Conservation (phyloP, 73 alveolate species). For the Halteria grandinella region DNA sequence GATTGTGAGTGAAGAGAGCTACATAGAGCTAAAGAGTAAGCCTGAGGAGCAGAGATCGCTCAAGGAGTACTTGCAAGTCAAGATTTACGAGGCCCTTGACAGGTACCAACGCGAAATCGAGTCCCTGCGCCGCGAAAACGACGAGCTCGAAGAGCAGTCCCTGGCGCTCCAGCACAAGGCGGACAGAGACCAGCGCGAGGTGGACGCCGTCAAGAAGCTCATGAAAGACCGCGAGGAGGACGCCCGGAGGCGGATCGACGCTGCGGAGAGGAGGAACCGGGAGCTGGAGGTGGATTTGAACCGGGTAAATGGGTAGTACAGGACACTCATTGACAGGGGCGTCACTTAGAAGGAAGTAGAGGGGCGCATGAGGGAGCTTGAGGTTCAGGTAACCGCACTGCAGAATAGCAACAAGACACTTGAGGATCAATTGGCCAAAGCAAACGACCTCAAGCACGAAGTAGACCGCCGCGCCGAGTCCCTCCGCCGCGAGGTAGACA, state of each 20-base stretch:
- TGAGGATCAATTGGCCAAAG: slow-evolving; percentile 26
- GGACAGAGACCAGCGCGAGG: slow-evolving; percentile 57
- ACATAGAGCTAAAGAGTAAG: slow-evolving; percentile 54
- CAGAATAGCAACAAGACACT: not conserved
- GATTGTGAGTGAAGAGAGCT: slow-evolving; percentile 54
- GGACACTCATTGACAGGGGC: not conserved
- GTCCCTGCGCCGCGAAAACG: slow-evolving; percentile 23
- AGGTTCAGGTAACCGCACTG: slow-evolving; percentile 6
- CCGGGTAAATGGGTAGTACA: not conserved
- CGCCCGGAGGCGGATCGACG: slow-evolving; percentile 45
- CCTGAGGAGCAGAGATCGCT: slow-evolving; percentile 54
- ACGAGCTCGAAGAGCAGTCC: slow-evolving; percentile 30
- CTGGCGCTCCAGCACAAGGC: slow-evolving; percentile 5
- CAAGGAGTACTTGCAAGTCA: slow-evolving; percentile 63
- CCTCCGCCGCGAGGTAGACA: slow-evolving; percentile 74
- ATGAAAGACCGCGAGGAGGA: slow-evolving; percentile 63
- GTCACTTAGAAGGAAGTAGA: slow-evolving; percentile 14
- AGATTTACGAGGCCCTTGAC: slow-evolving; percentile 53
- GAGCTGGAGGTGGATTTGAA: slow-evolving; percentile 58
- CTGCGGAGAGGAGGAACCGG: slow-evolving; percentile 48
- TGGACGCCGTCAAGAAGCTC: slow-evolving; percentile 42
- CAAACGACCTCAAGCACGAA: slow-evolving; percentile 48
- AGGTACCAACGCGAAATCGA: slow-evolving; percentile 50
- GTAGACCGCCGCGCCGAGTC: slow-evolving; percentile 57
- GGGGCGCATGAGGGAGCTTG: not conserved